Evolutionary conservation across 2,329 filamentous ascomycete genomes (phyloP), one percentile per base, ranked within the genome.

Genomic region (Ophiostoma ulmi): DNA sequence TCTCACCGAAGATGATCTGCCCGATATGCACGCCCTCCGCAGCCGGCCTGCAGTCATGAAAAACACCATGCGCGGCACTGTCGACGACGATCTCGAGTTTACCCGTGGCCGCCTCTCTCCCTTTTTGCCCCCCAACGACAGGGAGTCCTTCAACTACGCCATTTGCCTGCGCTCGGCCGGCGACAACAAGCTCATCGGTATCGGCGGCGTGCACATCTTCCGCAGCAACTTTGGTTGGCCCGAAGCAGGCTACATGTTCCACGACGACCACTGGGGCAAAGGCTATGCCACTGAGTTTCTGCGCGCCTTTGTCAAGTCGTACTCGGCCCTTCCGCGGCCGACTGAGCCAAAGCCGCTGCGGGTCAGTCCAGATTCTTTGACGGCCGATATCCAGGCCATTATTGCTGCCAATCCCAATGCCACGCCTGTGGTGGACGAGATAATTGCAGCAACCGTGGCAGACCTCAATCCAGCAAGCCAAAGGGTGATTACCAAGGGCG

Each of bases 41-140:
- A 81, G 80, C 17, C 81, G 88, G 76, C 82, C 83, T 5, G 86
- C 88, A 74, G 86, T 89, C 66, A 91, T 91, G 89, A 77, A 78
- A 70, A 88, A 84, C 81, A 88, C 88, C 69, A 70, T 73, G 3
- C 73, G 76, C 73, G 83, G 82, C 71, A 70, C 74, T 10, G 74
- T 79, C 10, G 84, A 89, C 78, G 72, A 75, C 69, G 79, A 83
- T 74, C 67, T 81, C 1, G 81, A 79, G 1, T 80, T 82, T 71
- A 85, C 86, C 11, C 78, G 77, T 72, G 74, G 72, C 35, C 81
- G 76, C 68, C 75, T 87, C 67, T 76, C 77, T 5, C 74, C 73
- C 13, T 82, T 80, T 41, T 76, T 87, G n/a, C 79, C 85, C 1
- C 84, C 83, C 6, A 78, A 82, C 69, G 85, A 89, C 74, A 74